Evolutionary conservation across 129 eudicot species (phyloP).

Genomic region (Lactuca sativa): DNA sequence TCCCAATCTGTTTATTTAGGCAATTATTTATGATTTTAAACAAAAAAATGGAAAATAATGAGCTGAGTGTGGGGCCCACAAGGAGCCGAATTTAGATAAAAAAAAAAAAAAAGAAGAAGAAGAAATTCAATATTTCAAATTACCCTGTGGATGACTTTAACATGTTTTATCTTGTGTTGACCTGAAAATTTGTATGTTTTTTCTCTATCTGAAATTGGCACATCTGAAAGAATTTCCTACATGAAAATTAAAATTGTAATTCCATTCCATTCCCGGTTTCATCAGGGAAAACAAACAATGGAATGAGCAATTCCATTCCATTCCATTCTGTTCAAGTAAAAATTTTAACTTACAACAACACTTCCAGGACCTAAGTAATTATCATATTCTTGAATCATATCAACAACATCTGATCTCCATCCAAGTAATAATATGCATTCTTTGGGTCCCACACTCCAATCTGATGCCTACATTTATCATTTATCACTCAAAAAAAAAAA

Average conservation of each 20-base stretch:
- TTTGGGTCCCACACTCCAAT: slow-evolving; percentile 70
- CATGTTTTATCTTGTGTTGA: slow-evolving; percentile 60
- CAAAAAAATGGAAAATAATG: background rate
- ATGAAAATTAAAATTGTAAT: slow-evolving; percentile 4
- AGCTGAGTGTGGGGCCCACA: background rate
- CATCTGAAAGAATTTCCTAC: slow-evolving; percentile 91
- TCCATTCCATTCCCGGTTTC: too few relatives aligned
- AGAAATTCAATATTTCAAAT: background rate
- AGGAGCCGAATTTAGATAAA: too few relatives aligned
- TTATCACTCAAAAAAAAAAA: slow-evolving; percentile 2
- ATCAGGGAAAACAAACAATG: too few relatives aligned
- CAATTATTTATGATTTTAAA: slow-evolving; percentile 3
- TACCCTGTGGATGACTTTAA: slow-evolving; percentile 81
- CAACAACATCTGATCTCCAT: slow-evolving; percentile 90
- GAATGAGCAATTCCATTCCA: too few relatives aligned
- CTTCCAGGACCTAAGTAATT: slow-evolving; percentile 97
- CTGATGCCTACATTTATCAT: slow-evolving; percentile 68
- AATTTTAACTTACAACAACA: slow-evolving; percentile 55
- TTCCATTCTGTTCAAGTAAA: too few relatives aligned
- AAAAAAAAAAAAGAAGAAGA: slow-evolving; percentile 5
- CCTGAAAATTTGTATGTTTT: slow-evolving; percentile 51
- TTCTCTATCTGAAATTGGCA: slow-evolving; percentile 67
- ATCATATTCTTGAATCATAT: slow-evolving; percentile 90
- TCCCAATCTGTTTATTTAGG: slow-evolving; percentile 59
- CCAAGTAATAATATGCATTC: slow-evolving; percentile 87